phyloP scores from a whole-genome alignment of 352 stramenopile genomes.

The Aphanomyces stellatus region DNA sequence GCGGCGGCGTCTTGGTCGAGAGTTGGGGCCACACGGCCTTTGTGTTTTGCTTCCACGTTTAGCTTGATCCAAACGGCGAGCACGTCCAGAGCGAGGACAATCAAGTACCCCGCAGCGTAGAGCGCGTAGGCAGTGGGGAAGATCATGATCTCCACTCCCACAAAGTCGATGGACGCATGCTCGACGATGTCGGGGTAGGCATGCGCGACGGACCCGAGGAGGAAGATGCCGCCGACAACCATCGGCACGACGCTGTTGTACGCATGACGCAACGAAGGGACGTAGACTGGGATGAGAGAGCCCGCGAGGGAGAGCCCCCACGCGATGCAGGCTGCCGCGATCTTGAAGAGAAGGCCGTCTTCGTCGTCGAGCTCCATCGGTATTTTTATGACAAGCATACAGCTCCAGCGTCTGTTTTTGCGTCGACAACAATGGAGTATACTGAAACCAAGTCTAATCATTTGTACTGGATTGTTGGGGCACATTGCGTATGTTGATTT shows the following conservation, averaged over 20 bases:
- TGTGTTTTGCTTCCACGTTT: neutral
- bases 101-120: neutral
- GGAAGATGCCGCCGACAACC: neutral
- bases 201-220: neutral
- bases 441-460: no score
- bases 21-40: neutral
- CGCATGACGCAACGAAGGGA: neutral
- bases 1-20: neutral
- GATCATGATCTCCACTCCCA: neutral
- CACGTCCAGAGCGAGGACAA: neutral
- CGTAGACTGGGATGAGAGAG: neutral
- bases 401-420: no score
- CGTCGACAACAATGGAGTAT: no score
- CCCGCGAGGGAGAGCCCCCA: neutral
- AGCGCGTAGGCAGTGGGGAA: neutral
- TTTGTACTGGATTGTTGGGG: no score
- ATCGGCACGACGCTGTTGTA: neutral
- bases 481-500: neutral
- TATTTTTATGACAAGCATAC: no score
- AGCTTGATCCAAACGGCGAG: neutral
- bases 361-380: no score
- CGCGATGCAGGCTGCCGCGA: neutral
- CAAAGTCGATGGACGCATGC: neutral
- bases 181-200: neutral
- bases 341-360: neutral